Evolutionary conservation across 345 rosid genomes (phyloP), one percentile per base, ranked within the genome.

Genomic region (Cardamine occulta): DNA sequence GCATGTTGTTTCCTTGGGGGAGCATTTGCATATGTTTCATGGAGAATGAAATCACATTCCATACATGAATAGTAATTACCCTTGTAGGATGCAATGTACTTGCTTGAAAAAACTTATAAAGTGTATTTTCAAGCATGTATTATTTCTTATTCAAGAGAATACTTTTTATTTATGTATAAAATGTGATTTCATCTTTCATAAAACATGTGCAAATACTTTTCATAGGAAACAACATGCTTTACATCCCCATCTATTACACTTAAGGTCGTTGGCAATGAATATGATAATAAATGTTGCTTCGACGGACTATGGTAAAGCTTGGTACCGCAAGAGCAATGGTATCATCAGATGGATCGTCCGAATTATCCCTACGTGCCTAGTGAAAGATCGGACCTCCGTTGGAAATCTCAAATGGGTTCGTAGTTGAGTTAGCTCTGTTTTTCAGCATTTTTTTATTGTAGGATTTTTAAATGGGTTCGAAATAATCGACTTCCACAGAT

Each of bases 41-140:
- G 72, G 39, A 74, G 37, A 23, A 23, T 24, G 44, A 74, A 74
- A 32, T 74, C 78, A 56, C 72, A 74, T 65, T 74, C 15, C 72
- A 44, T 55, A 55, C 72, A 65, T 45, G 31, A 69, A 17, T 56
- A 56, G 12, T 42, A 56, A 17, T 69, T 29, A 40, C 2, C 13
- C 3, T 40, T 1, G 17, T 37, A 51, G 47, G n/a, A n/a, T n/a
- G n/a, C n/a, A n/a, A 0, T 8, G n/a, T 0, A 7, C 40, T 14
- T 68, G 63, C 63, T 40, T 56, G 39, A 17, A 42, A 55, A 34
- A 7, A 31, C 28, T 18, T 12, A 34, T 60, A 35, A 3, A 24
- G 23, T 4, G 40, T 45, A 17, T 45, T 45, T 29, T 47, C 39
- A 45, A 44, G 55, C n/a, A 29, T 64, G 49, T 62, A 29, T 18